Base-by-base conservation (phyloP, 345 rosid species). In the Physaria fendleri region DNA sequence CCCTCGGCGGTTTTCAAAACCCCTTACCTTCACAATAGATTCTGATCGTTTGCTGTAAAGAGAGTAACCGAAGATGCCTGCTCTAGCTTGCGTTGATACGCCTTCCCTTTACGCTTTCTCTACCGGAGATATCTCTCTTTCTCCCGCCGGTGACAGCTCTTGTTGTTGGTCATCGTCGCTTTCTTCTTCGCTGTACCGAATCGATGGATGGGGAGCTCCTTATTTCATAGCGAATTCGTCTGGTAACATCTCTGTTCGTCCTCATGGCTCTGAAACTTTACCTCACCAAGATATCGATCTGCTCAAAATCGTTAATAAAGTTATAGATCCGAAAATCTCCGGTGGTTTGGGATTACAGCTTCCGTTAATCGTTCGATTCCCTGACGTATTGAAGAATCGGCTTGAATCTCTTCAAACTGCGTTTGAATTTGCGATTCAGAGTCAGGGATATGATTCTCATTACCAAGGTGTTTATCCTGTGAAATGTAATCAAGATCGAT, bases 1-100 rank as follows among this genome's bases (percentile, higher is more conserved):
- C 96, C n/a, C 96, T 84, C 98, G 98, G 96, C 96, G 95, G 96
- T 84, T 84, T 82, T 65, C 64, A 88, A 84, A 82, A n/a, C n/a
- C 98, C 96, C 98, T 95, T 91, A 75, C 71, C 83, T 65, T 65
- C 45, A 83, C 84, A 73, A 73, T 65, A 47, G 42, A 24, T 41
- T 25, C 21, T 28, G 10, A 66, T 57, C 71, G 74, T 68, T 39
- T 68, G 68, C 59, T 50, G 42, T 32, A 51, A 33, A 27, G 35
- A 47, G 58, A 77, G 74, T 62, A 29, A 34, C n/a, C n/a, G n/a
- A 79, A 72, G 85, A 93, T 93, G 99, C 94, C 99, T 62, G 90
- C 87, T 80, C 61, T 89, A 54, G 95, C 90, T 39, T 84, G 81
- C 76, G 80, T 88, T 45, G 89, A 86, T 68, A 67, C 96, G 14